Base-by-base conservation (phyloP, 345 rosid species). In the Bruguiera parviflora region DNA sequence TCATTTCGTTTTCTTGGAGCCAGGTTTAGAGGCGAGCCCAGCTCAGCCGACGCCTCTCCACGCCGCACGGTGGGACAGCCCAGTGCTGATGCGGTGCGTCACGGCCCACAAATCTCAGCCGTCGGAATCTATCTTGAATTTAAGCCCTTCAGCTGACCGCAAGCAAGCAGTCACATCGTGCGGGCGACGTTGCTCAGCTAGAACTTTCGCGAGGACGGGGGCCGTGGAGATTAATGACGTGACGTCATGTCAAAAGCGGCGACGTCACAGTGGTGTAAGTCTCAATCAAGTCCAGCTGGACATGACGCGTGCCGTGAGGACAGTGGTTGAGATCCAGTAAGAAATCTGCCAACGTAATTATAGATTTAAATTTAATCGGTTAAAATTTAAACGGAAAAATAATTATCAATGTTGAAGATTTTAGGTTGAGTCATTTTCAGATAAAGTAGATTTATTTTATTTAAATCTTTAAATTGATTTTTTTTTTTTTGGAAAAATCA, bases 61-160 rank as follows among this genome's bases (percentile, higher is more conserved):
- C 25, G 67, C 32, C 67, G 32, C 33, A 21, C 10, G 27, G 53
- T 33, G 11, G 67, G 39, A 4, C 33, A 6, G 13, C 2, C n/a
- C 22, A 55, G 27, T 69, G 77, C 3, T 6, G 18, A 58, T 69
- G 35, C 80, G 60, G 74, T 79, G 78, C 83, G 72, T 66, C 71
- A 32, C 49, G 71, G 73, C 58, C 56, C 82, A 65, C 73, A 59
- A 61, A 21, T 68, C 74, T 31, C 35, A 39, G 62, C 78, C 72
- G 31, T 39, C 24, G 3, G 0, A 68, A 74, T 71, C 67, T 49
- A 53, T 28, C 7, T 9, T 13, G 35, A 18, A 53, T 55, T 39
- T 55, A 35, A 22, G 25, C n/a, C 28, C 20, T 13, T 33, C 16
- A 61, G 16, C 71, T 4, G 9, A 6, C 43, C 39, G 53, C 11